These are phyloP conservation scores for Neofusicoccum umdonicola DNA, from an alignment of 2,329 filamentous ascomycete genomes.

Conservation along the genomic window DNA sequence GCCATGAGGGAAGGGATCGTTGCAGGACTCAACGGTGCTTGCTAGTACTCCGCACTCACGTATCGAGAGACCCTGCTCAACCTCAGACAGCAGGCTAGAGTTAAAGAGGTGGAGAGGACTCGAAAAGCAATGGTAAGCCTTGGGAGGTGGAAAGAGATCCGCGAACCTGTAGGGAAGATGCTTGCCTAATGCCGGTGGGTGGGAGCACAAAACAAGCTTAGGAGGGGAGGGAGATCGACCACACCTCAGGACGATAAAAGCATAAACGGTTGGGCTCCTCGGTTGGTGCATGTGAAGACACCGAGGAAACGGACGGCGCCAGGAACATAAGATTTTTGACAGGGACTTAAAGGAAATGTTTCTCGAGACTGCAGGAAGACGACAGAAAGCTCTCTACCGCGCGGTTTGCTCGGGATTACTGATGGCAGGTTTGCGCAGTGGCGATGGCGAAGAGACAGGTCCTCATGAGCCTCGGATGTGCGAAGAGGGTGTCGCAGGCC, in stretches of 20 bases:
- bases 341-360: neutral
- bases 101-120: conserved; percentile 3
- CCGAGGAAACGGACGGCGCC: neutral
- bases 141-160: neutral
- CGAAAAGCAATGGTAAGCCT: neutral
- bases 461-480: neutral
- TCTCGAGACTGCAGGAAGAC: no score
- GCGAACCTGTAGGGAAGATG: neutral
- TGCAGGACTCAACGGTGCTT: neutral
- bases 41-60: neutral
- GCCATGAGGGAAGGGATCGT: neutral
- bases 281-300: neutral
- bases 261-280: neutral
- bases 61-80: neutral
- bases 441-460: neutral
- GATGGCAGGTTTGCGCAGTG: no score
- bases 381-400: no score
- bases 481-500: neutral
- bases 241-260: neutral
- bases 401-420: no score
- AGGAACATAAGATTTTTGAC: neutral
- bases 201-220: neutral
- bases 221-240: neutral
- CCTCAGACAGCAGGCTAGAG: neutral
- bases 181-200: neutral